phyloP scores from a whole-genome alignment of 305 asterid species.

The Ruellia speciosa region DNA sequence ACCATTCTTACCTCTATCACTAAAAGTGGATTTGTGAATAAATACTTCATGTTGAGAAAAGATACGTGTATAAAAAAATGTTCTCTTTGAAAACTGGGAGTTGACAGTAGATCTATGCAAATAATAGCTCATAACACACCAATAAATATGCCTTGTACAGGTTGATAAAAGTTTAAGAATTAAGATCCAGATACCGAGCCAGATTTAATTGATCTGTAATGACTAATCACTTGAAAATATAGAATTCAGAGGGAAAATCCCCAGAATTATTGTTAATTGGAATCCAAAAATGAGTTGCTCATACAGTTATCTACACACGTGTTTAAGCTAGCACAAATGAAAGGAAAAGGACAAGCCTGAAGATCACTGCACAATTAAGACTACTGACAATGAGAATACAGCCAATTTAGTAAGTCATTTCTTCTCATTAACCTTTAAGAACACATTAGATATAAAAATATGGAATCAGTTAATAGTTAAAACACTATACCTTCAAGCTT shows the following conservation, averaged over 20 bases:
- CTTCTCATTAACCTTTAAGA: constrained; percentile 1
- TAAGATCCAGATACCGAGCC: no score
- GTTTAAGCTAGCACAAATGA: background rate
- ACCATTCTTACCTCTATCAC: background rate
- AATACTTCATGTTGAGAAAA: background rate
- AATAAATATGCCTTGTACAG: no score
- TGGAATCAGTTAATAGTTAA: constrained; percentile 17
- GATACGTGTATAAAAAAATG: no score
- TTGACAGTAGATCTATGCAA: background rate
- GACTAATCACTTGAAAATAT: no score
- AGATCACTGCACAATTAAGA: constrained; percentile 11
- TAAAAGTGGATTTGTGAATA: background rate
- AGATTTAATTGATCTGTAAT: no score
- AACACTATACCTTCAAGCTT: background rate
- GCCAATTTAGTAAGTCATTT: constrained; percentile 11
- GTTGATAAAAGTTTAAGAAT: no score
- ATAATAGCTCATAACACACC: no score
- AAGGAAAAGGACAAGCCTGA: constrained; percentile 1
- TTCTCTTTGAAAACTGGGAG: background rate
- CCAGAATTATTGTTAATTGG: no score
- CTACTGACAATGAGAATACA: background rate
- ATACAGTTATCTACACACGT: no score
- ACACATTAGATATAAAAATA: constrained; percentile 10
- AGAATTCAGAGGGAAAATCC: no score
- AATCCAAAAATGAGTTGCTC: no score